Evolutionary conservation across 768 basidiomycete genomes (phyloP), one percentile per base, ranked within the genome.

Genomic region (Astraeus odoratus): DNA sequence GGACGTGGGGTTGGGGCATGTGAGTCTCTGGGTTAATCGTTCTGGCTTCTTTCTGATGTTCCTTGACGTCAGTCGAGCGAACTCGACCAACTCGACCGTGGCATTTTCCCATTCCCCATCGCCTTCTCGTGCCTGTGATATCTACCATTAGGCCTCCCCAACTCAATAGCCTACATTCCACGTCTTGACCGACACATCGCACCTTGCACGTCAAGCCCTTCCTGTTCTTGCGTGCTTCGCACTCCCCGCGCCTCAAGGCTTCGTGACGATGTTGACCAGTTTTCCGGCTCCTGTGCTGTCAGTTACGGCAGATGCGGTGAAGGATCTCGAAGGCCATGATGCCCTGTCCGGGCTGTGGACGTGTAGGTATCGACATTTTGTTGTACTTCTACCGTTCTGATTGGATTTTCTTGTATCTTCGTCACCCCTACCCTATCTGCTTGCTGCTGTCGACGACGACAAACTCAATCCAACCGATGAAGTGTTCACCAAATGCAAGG

Each of bases 401-500:
- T 37, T 4, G 46, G 19, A n/a, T 37, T 43, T 20, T 51, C 43
- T 44, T 42, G 23, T 13, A 8, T 19, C 20, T 12, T 4, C 18
- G 8, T n/a, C 10, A 13, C n/a, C 7, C 22, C n/a, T 2, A 15
- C 18, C 18, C n/a, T 23, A 13, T 13, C 20, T 39, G 8, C 22
- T 19, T 25, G 37, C n/a, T 24, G 22, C 13, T 23, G n/a, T 23
- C 36, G 36, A 22, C 36, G 27, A 7, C 27, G 12, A 29, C 27
- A 29, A 29, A 6, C 5, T 12, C 5, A 10, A 39, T 13, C 36
- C 20, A 6, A 22, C 7, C 36, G 15, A n/a, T 22, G 39, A 53
- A 89, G 90, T 93, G 6, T 90, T 93, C 57, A 79, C 86, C 42
- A 87, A 88, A 61, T 89, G 84, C 69, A 88, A 86, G 63, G 75